A percentile compares a stretch with the other conserved stretches of the same genome.
phyloP scores from a whole-genome alignment of 1,284 basidiomycete genomes.

The Polyporus tsugae region DNA sequence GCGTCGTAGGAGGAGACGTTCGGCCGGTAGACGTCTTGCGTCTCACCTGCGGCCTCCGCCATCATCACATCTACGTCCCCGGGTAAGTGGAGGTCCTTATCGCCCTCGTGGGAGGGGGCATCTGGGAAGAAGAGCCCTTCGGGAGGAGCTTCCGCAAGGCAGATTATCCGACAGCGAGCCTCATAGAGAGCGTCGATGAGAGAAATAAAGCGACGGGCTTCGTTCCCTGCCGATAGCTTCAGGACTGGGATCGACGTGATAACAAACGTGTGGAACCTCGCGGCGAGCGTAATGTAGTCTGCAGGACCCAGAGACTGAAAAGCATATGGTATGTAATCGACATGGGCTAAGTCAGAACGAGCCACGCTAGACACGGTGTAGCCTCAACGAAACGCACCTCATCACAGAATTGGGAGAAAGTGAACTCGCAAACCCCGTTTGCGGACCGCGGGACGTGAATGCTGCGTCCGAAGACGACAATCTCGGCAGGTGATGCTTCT shows the following conservation, averaged over 20 bases:
- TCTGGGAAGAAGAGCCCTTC: conserved; percentile 72
- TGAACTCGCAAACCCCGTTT: conserved; percentile 57
- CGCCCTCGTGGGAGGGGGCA: conserved; percentile 29
- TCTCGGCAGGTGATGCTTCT: conserved; percentile 25
- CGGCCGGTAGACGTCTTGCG: conserved; percentile 63
- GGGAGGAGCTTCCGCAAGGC: conserved; percentile 56
- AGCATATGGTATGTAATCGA: neutral
- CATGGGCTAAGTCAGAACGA: neutral
- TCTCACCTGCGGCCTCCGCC: conserved; percentile 67
- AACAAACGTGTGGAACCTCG: conserved; percentile 63
- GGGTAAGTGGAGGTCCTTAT: neutral
- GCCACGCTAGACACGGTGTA: neutral
- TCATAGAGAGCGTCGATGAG: conserved; percentile 75
- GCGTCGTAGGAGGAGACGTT: conserved; percentile 68
- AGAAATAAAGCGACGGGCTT: conserved; percentile 76
- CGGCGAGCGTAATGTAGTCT: conserved; percentile 74
- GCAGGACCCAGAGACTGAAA: conserved; percentile 68
- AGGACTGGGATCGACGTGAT: conserved; percentile 69
- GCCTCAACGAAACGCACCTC: conserved; percentile 46
- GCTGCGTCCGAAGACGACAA: conserved; percentile 53
- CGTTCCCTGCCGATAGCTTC: conserved; percentile 68
- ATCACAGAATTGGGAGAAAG: conserved; percentile 71
- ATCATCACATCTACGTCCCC: conserved; percentile 56
- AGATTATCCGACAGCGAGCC: conserved; percentile 52
- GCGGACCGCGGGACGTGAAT: conserved; percentile 58